A percentile compares a stretch with the other conserved stretches of the same genome.
phyloP scores from a whole-genome alignment of 495 filamentous ascomycete species.

The Astrocystis sublimbata region DNA sequence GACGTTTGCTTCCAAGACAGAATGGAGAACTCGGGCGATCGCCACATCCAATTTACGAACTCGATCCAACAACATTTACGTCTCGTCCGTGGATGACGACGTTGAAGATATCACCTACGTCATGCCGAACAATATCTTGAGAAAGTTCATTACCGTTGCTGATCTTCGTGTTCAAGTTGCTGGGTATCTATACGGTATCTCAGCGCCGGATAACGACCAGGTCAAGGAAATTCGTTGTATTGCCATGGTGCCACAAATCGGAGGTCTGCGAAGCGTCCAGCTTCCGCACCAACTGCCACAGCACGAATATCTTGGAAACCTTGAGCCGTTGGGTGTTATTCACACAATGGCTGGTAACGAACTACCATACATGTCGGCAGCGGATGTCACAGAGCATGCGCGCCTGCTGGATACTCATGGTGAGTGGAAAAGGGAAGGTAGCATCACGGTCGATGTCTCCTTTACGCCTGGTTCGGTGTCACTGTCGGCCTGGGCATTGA shows the following conservation, averaged over 20 bases:
- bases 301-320: constrained; percentile 81
- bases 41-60: constrained; percentile 95
- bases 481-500: constrained; percentile 87
- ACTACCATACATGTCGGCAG: constrained; percentile 90
- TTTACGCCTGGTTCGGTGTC: constrained; percentile 99
- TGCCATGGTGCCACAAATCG: constrained; percentile 96
- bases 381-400: constrained; percentile 91
- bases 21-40: constrained; percentile 96
- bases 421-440: constrained; percentile 87
- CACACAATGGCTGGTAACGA: constrained; percentile 96
- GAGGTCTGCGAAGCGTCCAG: constrained; percentile 87
- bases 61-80: constrained; percentile 96
- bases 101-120: constrained; percentile 84
- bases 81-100: constrained; percentile 89
- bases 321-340: constrained; percentile 94
- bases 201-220: constrained; percentile 89
- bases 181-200: constrained; percentile 92
- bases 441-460: constrained; percentile 91
- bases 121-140: constrained; percentile 99
- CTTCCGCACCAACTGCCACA: constrained; percentile 89
- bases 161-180: constrained; percentile 96
- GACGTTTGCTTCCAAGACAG: constrained; percentile 96
- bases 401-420: constrained; percentile 80
- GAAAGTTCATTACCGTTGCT: constrained; percentile 97
- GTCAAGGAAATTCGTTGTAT: constrained; percentile 97